Evolutionary conservation across 768 basidiomycete genomes (phyloP).

Genomic region (Agaricus blazei): DNA sequence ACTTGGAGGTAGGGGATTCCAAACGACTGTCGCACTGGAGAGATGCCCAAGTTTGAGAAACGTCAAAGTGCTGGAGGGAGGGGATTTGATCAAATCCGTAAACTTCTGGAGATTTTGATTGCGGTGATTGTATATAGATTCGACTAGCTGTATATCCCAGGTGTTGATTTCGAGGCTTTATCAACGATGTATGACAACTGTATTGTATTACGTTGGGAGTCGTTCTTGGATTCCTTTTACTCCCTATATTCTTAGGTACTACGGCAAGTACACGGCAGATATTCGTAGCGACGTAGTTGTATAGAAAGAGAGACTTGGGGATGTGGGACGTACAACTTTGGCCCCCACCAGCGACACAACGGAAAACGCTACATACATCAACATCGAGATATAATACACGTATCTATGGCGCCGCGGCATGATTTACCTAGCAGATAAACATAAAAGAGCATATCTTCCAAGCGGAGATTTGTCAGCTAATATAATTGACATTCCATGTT

Average conservation of each 20-base stretch:
- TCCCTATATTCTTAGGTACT: slow-evolving; percentile 82
- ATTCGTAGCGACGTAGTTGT: slow-evolving; percentile 43
- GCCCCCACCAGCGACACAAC: neutral
- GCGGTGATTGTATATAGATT: too few relatives aligned
- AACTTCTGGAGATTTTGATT: neutral
- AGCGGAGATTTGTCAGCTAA: too few relatives aligned
- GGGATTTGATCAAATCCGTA: neutral
- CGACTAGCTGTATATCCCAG: too few relatives aligned
- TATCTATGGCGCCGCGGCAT: too few relatives aligned
- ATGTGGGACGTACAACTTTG: neutral
- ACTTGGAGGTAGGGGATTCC: neutral
- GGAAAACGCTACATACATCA: neutral
- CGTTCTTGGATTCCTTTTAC: slow-evolving; percentile 1
- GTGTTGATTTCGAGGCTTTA: too few relatives aligned
- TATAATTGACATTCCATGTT: too few relatives aligned
- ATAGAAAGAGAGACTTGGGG: neutral
- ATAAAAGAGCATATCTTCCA: neutral
- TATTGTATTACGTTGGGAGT: too few relatives aligned
- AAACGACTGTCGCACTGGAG: neutral
- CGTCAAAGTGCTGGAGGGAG: neutral
- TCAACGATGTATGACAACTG: too few relatives aligned
- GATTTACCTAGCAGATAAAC: neutral
- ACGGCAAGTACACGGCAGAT: slow-evolving; percentile 95
- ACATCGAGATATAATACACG: too few relatives aligned
- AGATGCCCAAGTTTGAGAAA: neutral